Conservation (phyloP, 2,329 filamentous ascomycete species). For the Fusarium agapanthi region DNA sequence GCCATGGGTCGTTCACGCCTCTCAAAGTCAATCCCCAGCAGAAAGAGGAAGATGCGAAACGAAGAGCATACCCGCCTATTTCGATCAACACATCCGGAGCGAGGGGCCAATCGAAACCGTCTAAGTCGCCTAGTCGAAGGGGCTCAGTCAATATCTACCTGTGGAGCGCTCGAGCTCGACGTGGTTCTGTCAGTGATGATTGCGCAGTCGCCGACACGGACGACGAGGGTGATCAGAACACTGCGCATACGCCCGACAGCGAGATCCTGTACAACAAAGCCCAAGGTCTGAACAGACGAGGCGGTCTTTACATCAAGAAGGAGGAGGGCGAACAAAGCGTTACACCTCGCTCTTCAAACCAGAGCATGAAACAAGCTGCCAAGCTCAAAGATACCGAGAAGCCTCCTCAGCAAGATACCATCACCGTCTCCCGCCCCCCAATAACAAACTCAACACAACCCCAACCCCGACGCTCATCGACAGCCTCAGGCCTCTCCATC, state of each 20-base stretch:
- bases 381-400: not conserved
- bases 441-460: constrained; percentile 4
- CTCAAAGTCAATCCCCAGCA: constrained; percentile 39
- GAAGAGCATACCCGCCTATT: constrained; percentile 50
- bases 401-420: constrained; percentile 12
- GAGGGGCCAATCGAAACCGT: constrained; percentile 42
- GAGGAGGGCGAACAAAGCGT: not conserved
- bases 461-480: constrained; percentile 21
- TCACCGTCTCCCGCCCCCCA: constrained; percentile 18
- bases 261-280: constrained; percentile 33
- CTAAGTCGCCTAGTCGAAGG: constrained; percentile 42
- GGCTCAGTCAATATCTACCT: constrained; percentile 46
- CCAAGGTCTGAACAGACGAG: constrained; percentile 33
- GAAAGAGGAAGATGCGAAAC: constrained; percentile 38
- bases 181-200: constrained; percentile 25
- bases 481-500: constrained; percentile 9
- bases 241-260: constrained; percentile 1
- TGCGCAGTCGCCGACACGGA: constrained; percentile 37
- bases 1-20: constrained; percentile 41
- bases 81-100: constrained; percentile 44
- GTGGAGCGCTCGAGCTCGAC: constrained; percentile 39
- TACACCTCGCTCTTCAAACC: constrained; percentile 9
- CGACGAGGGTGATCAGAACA: constrained; percentile 25
- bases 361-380: constrained; percentile 2
- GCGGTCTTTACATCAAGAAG: constrained; percentile 35